phyloP scores from a whole-genome alignment of 108 stramenopile genomes.

The Ochromonas danica region DNA sequence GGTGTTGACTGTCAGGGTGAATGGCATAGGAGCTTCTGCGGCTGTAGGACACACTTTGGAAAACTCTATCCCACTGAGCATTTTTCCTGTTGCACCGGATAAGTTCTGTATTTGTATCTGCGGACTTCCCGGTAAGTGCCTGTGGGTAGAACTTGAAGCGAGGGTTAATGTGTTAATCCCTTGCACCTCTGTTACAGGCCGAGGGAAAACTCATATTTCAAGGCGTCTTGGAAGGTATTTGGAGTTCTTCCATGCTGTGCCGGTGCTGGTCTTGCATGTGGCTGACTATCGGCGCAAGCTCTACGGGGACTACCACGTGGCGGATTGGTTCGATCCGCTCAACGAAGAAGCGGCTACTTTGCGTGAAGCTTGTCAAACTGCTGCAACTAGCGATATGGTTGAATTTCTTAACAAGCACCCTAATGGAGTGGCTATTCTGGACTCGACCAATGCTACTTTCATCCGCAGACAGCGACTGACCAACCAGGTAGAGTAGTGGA shows the following conservation, averaged over 20 bases:
- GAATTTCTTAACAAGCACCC: slow-evolving; percentile 72
- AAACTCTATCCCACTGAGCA: slow-evolving; percentile 26
- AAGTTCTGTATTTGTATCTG: slow-evolving; percentile 26
- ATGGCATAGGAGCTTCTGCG: slow-evolving; percentile 19
- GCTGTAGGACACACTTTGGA: slow-evolving; percentile 22
- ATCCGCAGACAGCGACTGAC: background rate
- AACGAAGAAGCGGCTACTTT: slow-evolving; percentile 67
- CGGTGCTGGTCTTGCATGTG: slow-evolving; percentile 83
- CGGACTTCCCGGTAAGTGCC: slow-evolving; percentile 29
- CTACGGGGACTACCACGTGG: slow-evolving; percentile 64
- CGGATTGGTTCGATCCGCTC: slow-evolving; percentile 81
- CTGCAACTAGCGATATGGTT: slow-evolving; percentile 79
- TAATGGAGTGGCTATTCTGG: slow-evolving; percentile 87
- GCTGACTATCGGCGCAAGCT: slow-evolving; percentile 83
- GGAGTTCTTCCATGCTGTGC: slow-evolving; percentile 83
- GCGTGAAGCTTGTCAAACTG: slow-evolving; percentile 70
- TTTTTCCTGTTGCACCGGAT: slow-evolving; percentile 23
- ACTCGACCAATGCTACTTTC: slow-evolving; percentile 87
- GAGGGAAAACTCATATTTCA: slow-evolving; percentile 95
- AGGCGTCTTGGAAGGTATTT: slow-evolving; percentile 85
- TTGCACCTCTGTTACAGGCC: no score
- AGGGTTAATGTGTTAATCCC: no score
- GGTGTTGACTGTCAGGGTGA: no score
- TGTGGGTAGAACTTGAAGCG: no score
- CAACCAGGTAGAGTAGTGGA: background rate